Percentiles rank a stretch among this genome's conserved stretches.
These are phyloP conservation scores for Verticillium albo-atrum DNA, from an alignment of 2,329 filamentous ascomycete genomes.

Conservation along the genomic window DNA sequence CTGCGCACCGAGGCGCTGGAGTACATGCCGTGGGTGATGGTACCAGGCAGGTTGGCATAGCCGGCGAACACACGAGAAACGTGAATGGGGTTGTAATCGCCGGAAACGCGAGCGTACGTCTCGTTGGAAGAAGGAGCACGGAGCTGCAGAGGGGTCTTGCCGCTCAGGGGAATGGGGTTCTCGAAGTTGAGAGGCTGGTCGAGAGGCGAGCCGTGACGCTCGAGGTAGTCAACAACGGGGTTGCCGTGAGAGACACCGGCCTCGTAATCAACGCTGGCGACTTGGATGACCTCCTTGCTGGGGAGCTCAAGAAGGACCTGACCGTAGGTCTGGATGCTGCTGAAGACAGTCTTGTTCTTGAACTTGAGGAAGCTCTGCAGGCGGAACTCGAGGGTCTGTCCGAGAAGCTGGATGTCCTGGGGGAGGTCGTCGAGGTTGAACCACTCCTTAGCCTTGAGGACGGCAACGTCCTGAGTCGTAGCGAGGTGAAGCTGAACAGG, in stretches of 20 bases:
- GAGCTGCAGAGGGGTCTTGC: conserved; percentile 81
- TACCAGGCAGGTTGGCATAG: conserved; percentile 93
- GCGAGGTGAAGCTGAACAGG: conserved; percentile 89
- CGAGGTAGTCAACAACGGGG: conserved; percentile 92
- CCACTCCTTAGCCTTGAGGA: conserved; percentile 96
- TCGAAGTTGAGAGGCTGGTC: conserved; percentile 97
- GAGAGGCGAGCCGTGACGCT: conserved; percentile 85
- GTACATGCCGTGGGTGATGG: conserved; percentile 99
- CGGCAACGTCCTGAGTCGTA: conserved; percentile 86
- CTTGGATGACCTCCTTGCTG: conserved; percentile 95
- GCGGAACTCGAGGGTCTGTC: conserved; percentile 93
- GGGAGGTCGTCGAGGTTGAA: conserved; percentile 72
- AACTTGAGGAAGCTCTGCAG: conserved; percentile 86
- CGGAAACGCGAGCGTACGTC: conserved; percentile 94
- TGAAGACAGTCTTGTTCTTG: conserved; percentile 93
- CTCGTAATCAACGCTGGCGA: conserved; percentile 95
- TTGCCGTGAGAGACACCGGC: conserved; percentile 90
- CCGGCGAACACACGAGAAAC: conserved; percentile 94
- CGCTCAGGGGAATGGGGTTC: conserved; percentile 92
- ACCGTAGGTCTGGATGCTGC: conserved; percentile 84
- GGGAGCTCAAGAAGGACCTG: conserved; percentile 92
- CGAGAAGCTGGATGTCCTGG: conserved; percentile 78
- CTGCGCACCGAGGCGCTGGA: conserved; percentile 94
- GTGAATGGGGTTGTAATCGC: conserved; percentile 98
- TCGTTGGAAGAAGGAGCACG: conserved; percentile 95